Base-by-base conservation (phyloP, 805 yeast species). In the Tetrapisispora namnaoensis region DNA sequence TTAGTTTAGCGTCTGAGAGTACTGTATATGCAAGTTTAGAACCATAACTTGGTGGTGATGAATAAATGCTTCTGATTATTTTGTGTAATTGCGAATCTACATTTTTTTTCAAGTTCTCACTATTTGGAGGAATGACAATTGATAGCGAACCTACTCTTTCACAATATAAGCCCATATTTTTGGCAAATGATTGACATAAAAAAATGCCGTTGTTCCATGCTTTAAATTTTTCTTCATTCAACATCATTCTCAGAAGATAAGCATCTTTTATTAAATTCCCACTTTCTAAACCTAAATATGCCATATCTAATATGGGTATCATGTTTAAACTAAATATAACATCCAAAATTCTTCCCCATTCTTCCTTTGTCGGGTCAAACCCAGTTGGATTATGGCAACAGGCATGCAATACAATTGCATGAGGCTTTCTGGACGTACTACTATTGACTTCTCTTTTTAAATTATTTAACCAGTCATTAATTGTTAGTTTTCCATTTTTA, bases 371-470 rank as follows among this genome's bases (percentile, higher is more conserved):
- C 52, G 95, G 93, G 65, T 90, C 97, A 66, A 90, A 80, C 55
- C 97, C 98, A 18, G 97, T 91, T 48, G 98, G 98, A 73, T 90
- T 91, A 72, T 90, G 97, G 61, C 96, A 93, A 65, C 96, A 89
- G 9, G 96, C 96, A 68, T 90, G 98, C 52, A 90, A 76, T 49
- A 90, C 73, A 21, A 89, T 82, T 37, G 52, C 44, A 17, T 49
- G 51, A 8, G 40, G 55, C 30, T 79, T 76, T 21, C 83, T 72
- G 27, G 84, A 86, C 34, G 70, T 70, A 30, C 76, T 76, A 37
- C 82, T 81, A 35, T 44, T 17, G 40, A 48, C 48, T 21, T 32
- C 36, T 14, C 66, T 60, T 22, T 70, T 58, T 44, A 89, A 68
- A 47, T 86, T 86, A 34, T 65, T 64, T 46, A 85, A 62, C 72